Percentiles rank a stretch among this genome's conserved stretches.
Evolutionary conservation across 768 basidiomycete genomes (phyloP).

Genomic region (Leccinum incarnatum): DNA sequence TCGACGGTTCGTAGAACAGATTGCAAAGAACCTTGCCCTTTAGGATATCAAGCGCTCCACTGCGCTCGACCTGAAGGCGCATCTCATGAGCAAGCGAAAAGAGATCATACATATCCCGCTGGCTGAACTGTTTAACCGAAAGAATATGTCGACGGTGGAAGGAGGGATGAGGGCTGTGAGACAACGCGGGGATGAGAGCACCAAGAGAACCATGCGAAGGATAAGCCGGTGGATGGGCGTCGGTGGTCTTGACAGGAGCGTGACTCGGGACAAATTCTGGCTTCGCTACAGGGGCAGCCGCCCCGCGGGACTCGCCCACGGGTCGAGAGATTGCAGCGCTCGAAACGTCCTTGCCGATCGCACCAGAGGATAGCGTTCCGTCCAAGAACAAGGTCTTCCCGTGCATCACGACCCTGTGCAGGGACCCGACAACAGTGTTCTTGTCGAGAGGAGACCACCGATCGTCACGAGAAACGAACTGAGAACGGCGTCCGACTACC

Average conservation of each 20-base stretch:
- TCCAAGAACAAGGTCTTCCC: slow-evolving; percentile 89
- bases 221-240: slow-evolving; percentile 19
- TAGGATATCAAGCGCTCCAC: slow-evolving; percentile 82
- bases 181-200: slow-evolving; percentile 15
- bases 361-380: slow-evolving; percentile 59
- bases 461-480: slow-evolving; percentile 47
- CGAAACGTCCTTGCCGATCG: slow-evolving; percentile 73
- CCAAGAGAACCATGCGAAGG: slow-evolving; percentile 8
- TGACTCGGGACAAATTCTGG: slow-evolving; percentile 31
- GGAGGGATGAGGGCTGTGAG: slow-evolving; percentile 61
- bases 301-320: slow-evolving; percentile 28
- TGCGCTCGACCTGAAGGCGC: slow-evolving; percentile 92
- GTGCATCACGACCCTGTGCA: slow-evolving; percentile 90
- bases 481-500: slow-evolving; percentile 72
- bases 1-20: slow-evolving; percentile 96
- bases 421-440: slow-evolving; percentile 59
- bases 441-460: slow-evolving; percentile 86
- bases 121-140: slow-evolving; percentile 89
- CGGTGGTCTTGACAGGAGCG: slow-evolving; percentile 32
- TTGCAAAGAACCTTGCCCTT: slow-evolving; percentile 90
- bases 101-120: slow-evolving; percentile 87
- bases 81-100: slow-evolving; percentile 96
- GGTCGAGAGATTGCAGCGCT: slow-evolving; percentile 49
- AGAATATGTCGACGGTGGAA: slow-evolving; percentile 95
- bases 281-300: slow-evolving; percentile 18